Evolutionary conservation across 176 grass and related monocot species (phyloP).

Genomic region (Oryza brachyantha): DNA sequence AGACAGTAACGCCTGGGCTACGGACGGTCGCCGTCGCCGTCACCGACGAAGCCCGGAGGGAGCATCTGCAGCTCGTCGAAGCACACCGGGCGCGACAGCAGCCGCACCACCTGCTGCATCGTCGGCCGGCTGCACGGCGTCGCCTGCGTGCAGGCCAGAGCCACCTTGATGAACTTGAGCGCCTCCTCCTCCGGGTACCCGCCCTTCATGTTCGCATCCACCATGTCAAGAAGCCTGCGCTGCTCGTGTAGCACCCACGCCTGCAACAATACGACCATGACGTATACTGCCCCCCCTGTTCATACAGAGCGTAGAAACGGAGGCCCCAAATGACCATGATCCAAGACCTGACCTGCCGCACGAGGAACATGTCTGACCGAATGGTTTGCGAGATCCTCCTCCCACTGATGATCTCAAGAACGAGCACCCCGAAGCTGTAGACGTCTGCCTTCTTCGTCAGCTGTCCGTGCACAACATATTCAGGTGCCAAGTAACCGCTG

Average conservation of each 20-base stretch:
- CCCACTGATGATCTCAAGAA: constrained; percentile 52
- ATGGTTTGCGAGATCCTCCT: constrained; percentile 37
- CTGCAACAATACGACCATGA: constrained; percentile 4
- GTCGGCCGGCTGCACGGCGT: constrained; percentile 32
- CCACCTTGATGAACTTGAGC: constrained; percentile 45
- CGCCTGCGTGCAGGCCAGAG: constrained; percentile 47
- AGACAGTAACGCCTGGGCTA: neutral
- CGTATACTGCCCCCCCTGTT: neutral
- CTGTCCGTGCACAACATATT: constrained; percentile 47
- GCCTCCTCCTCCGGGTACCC: constrained; percentile 42
- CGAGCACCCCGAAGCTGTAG: constrained; percentile 49
- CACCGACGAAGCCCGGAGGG: constrained; percentile 9
- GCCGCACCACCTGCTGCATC: constrained; percentile 42
- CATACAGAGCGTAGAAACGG: neutral
- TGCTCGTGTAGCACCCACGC: constrained; percentile 47
- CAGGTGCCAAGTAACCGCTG: constrained; percentile 55
- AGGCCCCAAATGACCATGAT: neutral
- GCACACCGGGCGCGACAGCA: constrained; percentile 26
- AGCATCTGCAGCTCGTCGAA: neutral
- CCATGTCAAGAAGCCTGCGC: constrained; percentile 36
- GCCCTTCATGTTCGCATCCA: constrained; percentile 26
- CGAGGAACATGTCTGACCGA: constrained; percentile 33
- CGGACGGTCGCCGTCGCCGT: neutral
- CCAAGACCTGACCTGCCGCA: constrained; percentile 35
- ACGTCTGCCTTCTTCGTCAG: constrained; percentile 64